phyloP scores from a whole-genome alignment of 2,329 filamentous ascomycete genomes.

The Emmonsia crescens region DNA sequence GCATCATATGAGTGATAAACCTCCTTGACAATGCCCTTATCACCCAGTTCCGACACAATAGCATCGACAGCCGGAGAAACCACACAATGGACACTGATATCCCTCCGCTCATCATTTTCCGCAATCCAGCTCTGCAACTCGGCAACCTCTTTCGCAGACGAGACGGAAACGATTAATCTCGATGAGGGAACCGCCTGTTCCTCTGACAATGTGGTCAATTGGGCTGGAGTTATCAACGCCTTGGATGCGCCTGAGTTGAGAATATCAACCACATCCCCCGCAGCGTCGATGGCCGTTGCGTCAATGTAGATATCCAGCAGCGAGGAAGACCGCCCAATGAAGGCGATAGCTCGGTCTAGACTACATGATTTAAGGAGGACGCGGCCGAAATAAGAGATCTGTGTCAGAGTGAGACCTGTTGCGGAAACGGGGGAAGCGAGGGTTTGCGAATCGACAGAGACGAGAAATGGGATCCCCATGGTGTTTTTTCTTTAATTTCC shows the following conservation, averaged over 20 bases:
- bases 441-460: slow-evolving; percentile 27
- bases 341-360: slow-evolving; percentile 32
- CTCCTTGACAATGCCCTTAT: slow-evolving; percentile 30
- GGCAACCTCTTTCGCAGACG: slow-evolving; percentile 27
- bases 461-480: slow-evolving; percentile 35
- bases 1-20: slow-evolving; percentile 27
- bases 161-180: slow-evolving; percentile 46
- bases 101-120: slow-evolving; percentile 22
- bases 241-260: slow-evolving; percentile 77
- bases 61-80: slow-evolving; percentile 19
- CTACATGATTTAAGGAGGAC: slow-evolving; percentile 44
- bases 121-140: slow-evolving; percentile 32
- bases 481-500: slow-evolving; percentile 3
- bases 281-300: slow-evolving; percentile 55
- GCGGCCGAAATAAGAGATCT: slow-evolving; percentile 49
- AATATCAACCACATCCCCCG: slow-evolving; percentile 65
- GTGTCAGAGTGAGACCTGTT: slow-evolving; percentile 41
- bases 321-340: slow-evolving; percentile 48
- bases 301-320: slow-evolving; percentile 61
- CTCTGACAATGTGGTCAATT: slow-evolving; percentile 47
- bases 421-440: slow-evolving; percentile 30
- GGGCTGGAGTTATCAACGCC: slow-evolving; percentile 66
- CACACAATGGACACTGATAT: slow-evolving; percentile 24
- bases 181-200: slow-evolving; percentile 43
- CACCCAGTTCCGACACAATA: slow-evolving; percentile 19